Evolutionary conservation across 345 rosid genomes (phyloP), one percentile per base, ranked within the genome.

Genomic region (thale cress (Arabidopsis thaliana)): DNA sequence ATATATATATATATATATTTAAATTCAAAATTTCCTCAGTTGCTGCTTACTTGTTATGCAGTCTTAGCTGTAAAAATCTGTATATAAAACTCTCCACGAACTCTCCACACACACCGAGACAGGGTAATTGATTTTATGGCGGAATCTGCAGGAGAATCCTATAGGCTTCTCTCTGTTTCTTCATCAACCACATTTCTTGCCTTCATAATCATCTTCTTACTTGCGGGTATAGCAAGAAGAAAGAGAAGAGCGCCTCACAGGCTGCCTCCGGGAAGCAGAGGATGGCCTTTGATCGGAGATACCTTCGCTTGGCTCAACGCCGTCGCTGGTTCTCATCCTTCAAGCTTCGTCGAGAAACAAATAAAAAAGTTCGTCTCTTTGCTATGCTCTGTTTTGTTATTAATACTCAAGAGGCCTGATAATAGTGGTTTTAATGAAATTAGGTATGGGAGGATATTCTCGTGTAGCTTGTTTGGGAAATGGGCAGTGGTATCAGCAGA

Each of bases 281-380:
- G 96, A 22, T 93, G 94, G 94, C 94, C 94, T 2, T 37, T 90
- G 14, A 57, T 93, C 24, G 98, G 98, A 20, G 89, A 93, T 57
- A 86, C 91, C 78, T 70, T 87, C 42, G 82, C 76, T 73, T 93
- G 93, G 91, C 87, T 85, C 76, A 87, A 72, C 8, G 94, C 98
- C 4, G 94, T 93, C n/a, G 82, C 93, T 0, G 81, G 96, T 52
- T 86, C 96, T 66, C 88, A 90, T 73, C 94, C 98, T 16, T 86
- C 96, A 10, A 80, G 73, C 23, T 93, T 87, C 72, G 93, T 88
- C 23, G 83, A 87, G 14, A 48, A 82, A 65, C 91, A 90, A 58
- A 85, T 79, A 59, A 89, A 85, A 64, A 85, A 85, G 96, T 87
- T 81, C 30, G 14, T 4, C 66, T 22, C 65, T 25, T 38, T 23